phyloP scores from a whole-genome alignment of 1,284 basidiomycete genomes.

The Trichosporon faecale region DNA sequence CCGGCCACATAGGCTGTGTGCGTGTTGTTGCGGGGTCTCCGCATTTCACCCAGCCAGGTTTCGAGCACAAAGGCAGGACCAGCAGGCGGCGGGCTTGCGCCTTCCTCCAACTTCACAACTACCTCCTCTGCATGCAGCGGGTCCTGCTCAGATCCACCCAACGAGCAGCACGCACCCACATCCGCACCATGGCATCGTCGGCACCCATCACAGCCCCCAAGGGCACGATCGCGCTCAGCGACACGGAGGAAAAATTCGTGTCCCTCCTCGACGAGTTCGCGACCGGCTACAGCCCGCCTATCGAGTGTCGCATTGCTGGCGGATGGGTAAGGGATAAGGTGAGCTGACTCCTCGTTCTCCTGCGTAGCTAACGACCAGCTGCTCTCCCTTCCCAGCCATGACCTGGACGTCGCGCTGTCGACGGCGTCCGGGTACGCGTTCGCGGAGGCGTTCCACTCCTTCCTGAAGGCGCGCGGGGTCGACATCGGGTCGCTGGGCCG shows the following conservation, averaged over 20 bases:
- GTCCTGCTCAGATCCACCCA: not conserved
- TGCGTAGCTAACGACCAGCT: constrained; percentile 58
- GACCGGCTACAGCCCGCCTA: constrained; percentile 30
- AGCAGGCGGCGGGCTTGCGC: not conserved
- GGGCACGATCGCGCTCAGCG: constrained; percentile 15
- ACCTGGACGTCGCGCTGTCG: constrained; percentile 89
- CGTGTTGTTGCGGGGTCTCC: constrained; percentile 7
- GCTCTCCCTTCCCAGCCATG: constrained; percentile 75
- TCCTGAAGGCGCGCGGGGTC: constrained; percentile 59
- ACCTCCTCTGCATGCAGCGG: constrained; percentile 6
- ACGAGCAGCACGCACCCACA: not conserved
- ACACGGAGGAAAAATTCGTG: constrained; percentile 43
- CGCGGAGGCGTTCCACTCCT: constrained; percentile 73
- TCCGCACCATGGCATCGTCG: constrained; percentile 14
- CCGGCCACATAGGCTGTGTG: not conserved
- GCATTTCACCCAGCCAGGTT: not conserved
- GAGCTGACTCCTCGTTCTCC: constrained; percentile 27
- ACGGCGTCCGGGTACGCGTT: constrained; percentile 88
- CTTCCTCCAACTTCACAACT: not conserved
- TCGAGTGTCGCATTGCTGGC: constrained; percentile 83
- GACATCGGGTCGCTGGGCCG: constrained; percentile 64
- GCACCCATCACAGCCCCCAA: constrained; percentile 16
- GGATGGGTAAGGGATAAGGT: constrained; percentile 99
- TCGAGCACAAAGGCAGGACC: not conserved
- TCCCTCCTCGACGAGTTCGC: constrained; percentile 46